Percentiles rank a stretch among this genome's conserved stretches.
Conservation (phyloP, 139 green algal genomes). For the Raphidocelis subcapitata region DNA sequence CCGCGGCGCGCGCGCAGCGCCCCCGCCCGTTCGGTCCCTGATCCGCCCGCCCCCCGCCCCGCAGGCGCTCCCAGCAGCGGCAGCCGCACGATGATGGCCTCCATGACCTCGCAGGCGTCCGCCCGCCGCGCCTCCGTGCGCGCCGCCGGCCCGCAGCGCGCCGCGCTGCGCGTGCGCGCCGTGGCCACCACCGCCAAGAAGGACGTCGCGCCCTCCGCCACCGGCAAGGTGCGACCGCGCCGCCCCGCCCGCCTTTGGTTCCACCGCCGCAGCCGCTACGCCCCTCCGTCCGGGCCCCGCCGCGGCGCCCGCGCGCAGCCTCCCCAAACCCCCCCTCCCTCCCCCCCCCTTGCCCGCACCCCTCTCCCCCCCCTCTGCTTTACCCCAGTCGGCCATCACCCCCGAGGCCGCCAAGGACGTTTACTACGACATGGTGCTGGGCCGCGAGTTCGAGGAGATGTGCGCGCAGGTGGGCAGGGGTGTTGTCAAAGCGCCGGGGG, state of each 20-base stretch:
- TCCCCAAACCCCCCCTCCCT: conserved; percentile 13
- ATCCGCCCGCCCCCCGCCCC: no score
- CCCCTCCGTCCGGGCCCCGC: background rate
- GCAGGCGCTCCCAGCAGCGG: no score
- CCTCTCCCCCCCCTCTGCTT: background rate
- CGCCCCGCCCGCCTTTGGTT: background rate
- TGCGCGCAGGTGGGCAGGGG: conserved; percentile 70
- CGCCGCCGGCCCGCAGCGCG: background rate
- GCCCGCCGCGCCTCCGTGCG: background rate
- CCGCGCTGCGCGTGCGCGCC: conserved; percentile 22
- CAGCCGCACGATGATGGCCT: background rate
- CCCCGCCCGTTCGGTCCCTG: no score
- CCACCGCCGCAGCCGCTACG: background rate
- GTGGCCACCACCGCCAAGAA: conserved; percentile 36
- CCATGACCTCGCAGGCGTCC: background rate
- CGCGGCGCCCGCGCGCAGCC: conserved; percentile 10
- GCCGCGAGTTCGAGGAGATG: conserved; percentile 98
- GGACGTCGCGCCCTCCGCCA: conserved; percentile 6
- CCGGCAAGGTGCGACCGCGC: background rate
- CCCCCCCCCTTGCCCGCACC: background rate
- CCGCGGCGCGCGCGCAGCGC: no score
- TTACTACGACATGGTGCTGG: conserved; percentile 92
- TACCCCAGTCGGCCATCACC: conserved; percentile 36
- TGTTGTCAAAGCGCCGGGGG: no score
- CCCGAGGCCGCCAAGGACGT: conserved; percentile 76